A percentile compares a stretch with the other conserved stretches of the same genome.
These are phyloP conservation scores for Colletotrichum noveboracense DNA, from an alignment of 2,329 filamentous ascomycete species.

Conservation along the genomic window DNA sequence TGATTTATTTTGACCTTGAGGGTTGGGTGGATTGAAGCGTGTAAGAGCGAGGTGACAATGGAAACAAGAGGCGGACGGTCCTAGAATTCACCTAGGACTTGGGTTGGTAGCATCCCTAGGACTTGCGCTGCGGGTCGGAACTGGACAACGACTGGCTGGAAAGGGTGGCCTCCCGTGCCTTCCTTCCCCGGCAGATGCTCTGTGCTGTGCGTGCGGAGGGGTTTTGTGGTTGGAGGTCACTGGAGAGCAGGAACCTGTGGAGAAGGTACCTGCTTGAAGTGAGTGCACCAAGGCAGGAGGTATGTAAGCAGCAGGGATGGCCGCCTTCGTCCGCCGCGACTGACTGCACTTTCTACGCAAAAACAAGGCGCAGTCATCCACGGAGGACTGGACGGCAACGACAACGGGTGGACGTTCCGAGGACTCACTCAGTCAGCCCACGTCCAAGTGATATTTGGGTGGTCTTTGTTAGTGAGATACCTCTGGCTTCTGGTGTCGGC, in stretches of 20 bases:
- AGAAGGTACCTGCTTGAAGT: background rate
- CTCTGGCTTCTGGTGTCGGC: background rate
- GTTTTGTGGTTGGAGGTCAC: background rate
- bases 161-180: constrained; percentile 10
- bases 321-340: background rate
- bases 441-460: background rate
- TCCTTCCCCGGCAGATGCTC: background rate
- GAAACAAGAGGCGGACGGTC: constrained; percentile 2
- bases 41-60: background rate
- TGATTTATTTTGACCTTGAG: constrained; percentile 14
- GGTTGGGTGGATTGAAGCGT: background rate
- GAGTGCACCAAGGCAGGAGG: background rate
- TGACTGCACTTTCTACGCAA: background rate
- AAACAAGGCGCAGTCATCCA: background rate
- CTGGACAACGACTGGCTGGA: constrained; percentile 18
- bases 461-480: background rate
- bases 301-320: background rate
- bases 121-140: constrained; percentile 14
- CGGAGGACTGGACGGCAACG: background rate
- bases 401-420: background rate
- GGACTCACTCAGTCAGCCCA: background rate
- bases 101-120: constrained; percentile 8
- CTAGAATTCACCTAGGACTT: constrained; percentile 17
- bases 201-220: background rate
- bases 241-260: background rate